phyloP scores from a whole-genome alignment of 2,329 filamentous ascomycete species.

The Claviceps lovelessii region DNA sequence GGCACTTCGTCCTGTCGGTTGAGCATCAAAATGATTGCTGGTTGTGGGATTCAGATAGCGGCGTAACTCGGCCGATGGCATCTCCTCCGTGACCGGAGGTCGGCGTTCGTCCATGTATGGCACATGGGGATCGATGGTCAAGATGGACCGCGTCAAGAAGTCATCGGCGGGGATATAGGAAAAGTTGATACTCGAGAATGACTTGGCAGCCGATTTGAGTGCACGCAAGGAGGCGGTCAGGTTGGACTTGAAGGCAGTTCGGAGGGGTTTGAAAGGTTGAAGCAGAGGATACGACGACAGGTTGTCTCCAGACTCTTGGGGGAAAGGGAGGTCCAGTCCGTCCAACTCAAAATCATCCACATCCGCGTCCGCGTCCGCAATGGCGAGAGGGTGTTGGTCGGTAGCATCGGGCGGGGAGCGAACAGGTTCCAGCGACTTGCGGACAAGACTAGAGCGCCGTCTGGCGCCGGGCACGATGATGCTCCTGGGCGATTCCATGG shows the following conservation, averaged over 20 bases:
- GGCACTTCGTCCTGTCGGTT: slow-evolving; percentile 11
- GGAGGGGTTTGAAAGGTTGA: slow-evolving; percentile 33
- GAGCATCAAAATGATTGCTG: slow-evolving; percentile 18
- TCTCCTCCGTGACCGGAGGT: slow-evolving; percentile 46
- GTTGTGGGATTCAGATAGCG: slow-evolving; percentile 54
- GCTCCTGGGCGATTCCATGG: slow-evolving; percentile 33
- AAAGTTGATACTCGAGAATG: slow-evolving; percentile 47
- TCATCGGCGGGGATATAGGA: slow-evolving; percentile 52
- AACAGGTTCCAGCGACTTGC: slow-evolving; percentile 38
- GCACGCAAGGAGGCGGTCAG: slow-evolving; percentile 52
- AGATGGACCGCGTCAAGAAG: slow-evolving; percentile 51
- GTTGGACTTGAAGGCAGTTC: slow-evolving; percentile 53
- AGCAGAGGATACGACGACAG: slow-evolving; percentile 12
- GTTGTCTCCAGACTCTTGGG: slow-evolving; percentile 12
- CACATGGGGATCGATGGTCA: slow-evolving; percentile 51
- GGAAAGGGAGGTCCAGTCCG: slow-evolving; percentile 26
- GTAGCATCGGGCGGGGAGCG: slow-evolving; percentile 38
- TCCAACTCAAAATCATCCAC: slow-evolving; percentile 28
- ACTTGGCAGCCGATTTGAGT: slow-evolving; percentile 47
- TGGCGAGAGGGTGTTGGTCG: slow-evolving; percentile 36
- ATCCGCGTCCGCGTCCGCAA: slow-evolving; percentile 9
- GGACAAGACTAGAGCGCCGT: slow-evolving; percentile 24
- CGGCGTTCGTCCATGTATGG: slow-evolving; percentile 55
- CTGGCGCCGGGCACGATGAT: slow-evolving; percentile 17
- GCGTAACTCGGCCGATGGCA: slow-evolving; percentile 50